phyloP scores from a whole-genome alignment of 2,329 filamentous ascomycete genomes.

The Cordyceps cateniannulata region DNA sequence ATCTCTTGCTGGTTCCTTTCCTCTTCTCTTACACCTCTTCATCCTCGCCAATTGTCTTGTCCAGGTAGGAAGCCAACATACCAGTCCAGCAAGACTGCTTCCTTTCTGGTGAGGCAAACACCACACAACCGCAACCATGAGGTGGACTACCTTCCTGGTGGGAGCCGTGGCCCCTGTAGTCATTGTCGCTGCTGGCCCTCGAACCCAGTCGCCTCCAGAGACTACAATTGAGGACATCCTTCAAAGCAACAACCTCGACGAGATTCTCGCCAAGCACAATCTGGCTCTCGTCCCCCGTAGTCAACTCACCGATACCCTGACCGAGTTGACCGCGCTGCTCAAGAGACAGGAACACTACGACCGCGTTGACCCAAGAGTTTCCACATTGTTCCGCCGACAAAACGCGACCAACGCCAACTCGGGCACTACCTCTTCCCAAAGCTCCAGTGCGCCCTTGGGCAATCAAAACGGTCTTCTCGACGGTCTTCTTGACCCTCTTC shows the following conservation, averaged over 20 bases:
- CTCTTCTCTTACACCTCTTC: slow-evolving; percentile 6
- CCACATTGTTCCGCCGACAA: slow-evolving; percentile 2
- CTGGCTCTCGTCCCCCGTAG: slow-evolving; percentile 38
- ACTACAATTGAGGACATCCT: slow-evolving; percentile 35
- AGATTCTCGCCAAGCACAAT: slow-evolving; percentile 36
- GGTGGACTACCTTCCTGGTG: slow-evolving; percentile 29
- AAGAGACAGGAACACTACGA: slow-evolving; percentile 23
- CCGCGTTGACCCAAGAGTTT: slow-evolving; percentile 9
- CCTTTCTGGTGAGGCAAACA: slow-evolving; percentile 12
- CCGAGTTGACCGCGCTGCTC: slow-evolving; percentile 35
- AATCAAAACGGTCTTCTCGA: slow-evolving; percentile 17
- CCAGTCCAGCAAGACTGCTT: slow-evolving; percentile 11
- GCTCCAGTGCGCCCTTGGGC: background rate
- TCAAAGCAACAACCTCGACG: slow-evolving; percentile 36
- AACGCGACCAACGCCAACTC: slow-evolving; percentile 13
- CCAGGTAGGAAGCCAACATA: slow-evolving; percentile 11
- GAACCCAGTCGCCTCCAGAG: slow-evolving; percentile 24
- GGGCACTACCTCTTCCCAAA: slow-evolving; percentile 14
- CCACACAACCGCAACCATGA: slow-evolving; percentile 24
- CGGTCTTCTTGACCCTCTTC: slow-evolving; percentile 19
- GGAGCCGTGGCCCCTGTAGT: slow-evolving; percentile 28
- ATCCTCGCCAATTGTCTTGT: slow-evolving; percentile 9
- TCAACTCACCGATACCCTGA: slow-evolving; percentile 38
- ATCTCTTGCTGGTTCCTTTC: slow-evolving; percentile 1
- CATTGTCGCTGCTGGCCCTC: slow-evolving; percentile 24